Conservation (phyloP, 495 filamentous ascomycete species). For the Aspergillus heteromorphus region DNA sequence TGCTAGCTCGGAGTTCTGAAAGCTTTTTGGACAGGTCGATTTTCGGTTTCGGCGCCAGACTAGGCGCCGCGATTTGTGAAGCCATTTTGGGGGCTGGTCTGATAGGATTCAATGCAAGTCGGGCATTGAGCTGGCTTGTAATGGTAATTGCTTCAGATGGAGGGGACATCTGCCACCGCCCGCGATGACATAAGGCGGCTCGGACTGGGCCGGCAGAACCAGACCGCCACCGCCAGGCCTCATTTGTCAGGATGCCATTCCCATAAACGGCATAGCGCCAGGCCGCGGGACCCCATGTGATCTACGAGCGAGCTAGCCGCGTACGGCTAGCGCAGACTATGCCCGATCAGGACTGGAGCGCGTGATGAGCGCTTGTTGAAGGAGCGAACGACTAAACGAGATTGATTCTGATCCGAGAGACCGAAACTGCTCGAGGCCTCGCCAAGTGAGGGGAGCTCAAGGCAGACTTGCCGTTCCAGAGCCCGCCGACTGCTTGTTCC, state of each 20-base stretch:
- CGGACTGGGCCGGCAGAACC: constrained; percentile 3
- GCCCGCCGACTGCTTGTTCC: background rate
- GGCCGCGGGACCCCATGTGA: constrained; percentile 7
- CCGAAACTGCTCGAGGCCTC: background rate
- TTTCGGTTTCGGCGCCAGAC: constrained; percentile 30
- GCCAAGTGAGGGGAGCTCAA: background rate
- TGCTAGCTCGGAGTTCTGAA: constrained; percentile 62
- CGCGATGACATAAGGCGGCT: constrained; percentile 4
- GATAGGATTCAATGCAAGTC: background rate
- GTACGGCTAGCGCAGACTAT: background rate
- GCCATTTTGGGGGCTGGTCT: constrained; percentile 22
- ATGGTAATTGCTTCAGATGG: background rate
- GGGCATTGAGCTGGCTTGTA: background rate
- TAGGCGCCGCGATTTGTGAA: constrained; percentile 13
- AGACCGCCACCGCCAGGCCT: constrained; percentile 5
- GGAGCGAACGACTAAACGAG: constrained; percentile 12
- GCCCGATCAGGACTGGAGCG: background rate
- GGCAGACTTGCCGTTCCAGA: background rate
- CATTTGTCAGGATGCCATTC: background rate
- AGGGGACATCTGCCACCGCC: constrained; percentile 1
- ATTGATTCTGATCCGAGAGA: background rate
- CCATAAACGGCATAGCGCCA: background rate
- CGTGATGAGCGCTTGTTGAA: constrained; percentile 2
- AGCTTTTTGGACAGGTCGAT: constrained; percentile 58
- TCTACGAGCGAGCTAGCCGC: background rate